Evolutionary conservation across 228 moss, liverwort and hornwort species (phyloP).

Genomic region (Sphagnum magellanicum): DNA sequence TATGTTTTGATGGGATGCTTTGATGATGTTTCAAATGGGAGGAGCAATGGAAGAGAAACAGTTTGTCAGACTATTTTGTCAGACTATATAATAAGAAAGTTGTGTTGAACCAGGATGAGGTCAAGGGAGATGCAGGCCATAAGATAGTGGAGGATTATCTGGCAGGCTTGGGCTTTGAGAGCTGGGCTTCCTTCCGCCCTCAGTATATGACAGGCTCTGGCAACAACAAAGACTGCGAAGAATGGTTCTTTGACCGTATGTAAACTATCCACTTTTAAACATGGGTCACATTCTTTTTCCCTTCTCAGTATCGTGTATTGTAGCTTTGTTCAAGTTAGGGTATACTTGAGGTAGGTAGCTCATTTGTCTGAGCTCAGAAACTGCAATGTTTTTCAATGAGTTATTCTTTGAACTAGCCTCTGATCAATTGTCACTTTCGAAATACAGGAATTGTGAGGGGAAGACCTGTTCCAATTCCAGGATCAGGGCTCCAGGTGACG

Average conservation of each 20-base stretch:
- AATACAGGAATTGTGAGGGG: constrained; percentile 83
- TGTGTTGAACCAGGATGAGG: constrained; percentile 50
- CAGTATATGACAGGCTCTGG: constrained; percentile 98
- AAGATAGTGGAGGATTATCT: constrained; percentile 80
- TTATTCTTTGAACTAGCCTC: no score
- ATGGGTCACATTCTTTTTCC: background rate
- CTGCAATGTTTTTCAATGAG: no score
- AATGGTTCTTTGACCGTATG: constrained; percentile 99
- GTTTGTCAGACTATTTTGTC: no score
- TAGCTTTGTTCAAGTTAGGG: no score
- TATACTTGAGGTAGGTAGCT: no score
- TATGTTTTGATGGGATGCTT: background rate
- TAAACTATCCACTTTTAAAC: constrained; percentile 7
- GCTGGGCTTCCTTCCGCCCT: constrained; percentile 98
- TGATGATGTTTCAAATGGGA: background rate
- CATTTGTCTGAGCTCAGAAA: no score
- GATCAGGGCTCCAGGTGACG: constrained; percentile 81
- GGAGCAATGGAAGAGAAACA: background rate
- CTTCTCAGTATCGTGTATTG: background rate
- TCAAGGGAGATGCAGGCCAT: constrained; percentile 85
- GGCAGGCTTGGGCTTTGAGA: constrained; percentile 63
- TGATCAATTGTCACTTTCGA: no score
- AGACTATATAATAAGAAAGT: no score
- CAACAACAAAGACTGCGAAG: constrained; percentile 98
- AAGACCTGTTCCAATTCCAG: constrained; percentile 79